A percentile compares a stretch with the other conserved stretches of the same genome.
phyloP scores from a whole-genome alignment of 2,329 filamentous ascomycete species.

The Magnaporthales sp. region DNA sequence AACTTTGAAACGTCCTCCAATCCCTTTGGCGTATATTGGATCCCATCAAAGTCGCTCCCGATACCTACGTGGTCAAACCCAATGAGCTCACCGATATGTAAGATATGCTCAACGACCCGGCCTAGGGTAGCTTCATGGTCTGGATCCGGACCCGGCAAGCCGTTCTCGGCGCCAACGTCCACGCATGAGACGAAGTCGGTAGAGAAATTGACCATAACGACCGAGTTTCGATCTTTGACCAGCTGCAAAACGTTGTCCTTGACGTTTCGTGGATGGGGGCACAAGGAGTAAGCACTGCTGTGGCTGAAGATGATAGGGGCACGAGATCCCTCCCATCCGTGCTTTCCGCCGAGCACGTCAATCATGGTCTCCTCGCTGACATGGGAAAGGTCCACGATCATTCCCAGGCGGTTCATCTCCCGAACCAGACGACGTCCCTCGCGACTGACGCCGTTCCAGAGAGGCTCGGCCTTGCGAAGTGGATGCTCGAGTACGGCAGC shows the following conservation, averaged over 20 bases:
- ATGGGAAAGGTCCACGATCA: constrained; percentile 88
- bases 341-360: constrained; percentile 61
- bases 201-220: constrained; percentile 89
- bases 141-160: constrained; percentile 59
- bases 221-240: constrained; percentile 61
- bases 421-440: constrained; percentile 59
- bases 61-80: constrained; percentile 83
- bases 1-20: constrained; percentile 80
- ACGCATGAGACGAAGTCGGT: constrained; percentile 74
- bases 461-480: constrained; percentile 40
- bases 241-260: constrained; percentile 73
- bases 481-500: constrained; percentile 59
- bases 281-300: constrained; percentile 71
- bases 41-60: constrained; percentile 83
- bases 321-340: constrained; percentile 59
- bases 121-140: constrained; percentile 58
- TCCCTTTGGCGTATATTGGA: constrained; percentile 55
- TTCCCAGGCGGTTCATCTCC: constrained; percentile 92
- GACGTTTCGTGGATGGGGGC: constrained; percentile 84
- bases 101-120: constrained; percentile 72
- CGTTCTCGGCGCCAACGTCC: constrained; percentile 45
- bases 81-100: constrained; percentile 71
- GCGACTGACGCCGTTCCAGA: constrained; percentile 65
- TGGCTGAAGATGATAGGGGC: constrained; percentile 88
- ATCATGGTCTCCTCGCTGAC: constrained; percentile 71